These are phyloP conservation scores for Trichoderma hamatum DNA, from an alignment of 2,329 filamentous ascomycete species.

Conservation along the genomic window DNA sequence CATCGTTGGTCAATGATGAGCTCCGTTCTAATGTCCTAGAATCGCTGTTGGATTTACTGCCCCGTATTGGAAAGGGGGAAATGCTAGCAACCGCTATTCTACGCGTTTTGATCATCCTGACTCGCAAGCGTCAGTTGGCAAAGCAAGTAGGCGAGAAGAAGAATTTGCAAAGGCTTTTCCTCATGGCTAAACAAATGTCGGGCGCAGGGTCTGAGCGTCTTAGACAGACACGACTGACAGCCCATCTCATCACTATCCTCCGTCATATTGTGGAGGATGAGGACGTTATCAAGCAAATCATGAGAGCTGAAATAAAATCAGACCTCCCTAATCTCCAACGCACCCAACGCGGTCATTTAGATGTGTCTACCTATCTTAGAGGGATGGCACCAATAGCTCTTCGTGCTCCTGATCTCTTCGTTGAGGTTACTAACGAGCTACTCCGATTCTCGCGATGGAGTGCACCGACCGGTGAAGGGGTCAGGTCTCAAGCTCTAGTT, in stretches of 20 bases:
- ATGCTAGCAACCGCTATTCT: slow-evolving; percentile 80
- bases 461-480: slow-evolving; percentile 40
- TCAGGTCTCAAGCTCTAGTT: slow-evolving; percentile 42
- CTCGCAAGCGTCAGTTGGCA: slow-evolving; percentile 75
- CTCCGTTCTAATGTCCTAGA: slow-evolving; percentile 74
- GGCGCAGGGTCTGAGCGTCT: slow-evolving; percentile 77
- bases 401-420: slow-evolving; percentile 81
- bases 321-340: slow-evolving; percentile 65
- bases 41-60: slow-evolving; percentile 79
- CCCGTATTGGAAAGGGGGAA: slow-evolving; percentile 85
- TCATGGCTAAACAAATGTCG: slow-evolving; percentile 92
- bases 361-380: slow-evolving; percentile 74
- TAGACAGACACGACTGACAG: slow-evolving; percentile 54
- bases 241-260: slow-evolving; percentile 79
- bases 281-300: slow-evolving; percentile 84
- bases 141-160: slow-evolving; percentile 80
- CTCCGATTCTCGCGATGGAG: slow-evolving; percentile 71
- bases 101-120: slow-evolving; percentile 84
- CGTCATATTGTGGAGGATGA: slow-evolving; percentile 95
- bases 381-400: slow-evolving; percentile 78
- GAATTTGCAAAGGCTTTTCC: slow-evolving; percentile 85
- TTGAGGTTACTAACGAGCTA: slow-evolving; percentile 84
- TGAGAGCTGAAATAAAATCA: slow-evolving; percentile 84
- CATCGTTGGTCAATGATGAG: slow-evolving; percentile 57
- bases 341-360: slow-evolving; percentile 57